Evolutionary conservation across 2,329 filamentous ascomycete genomes (phyloP).

Genomic region (Colletotrichum lentis): DNA sequence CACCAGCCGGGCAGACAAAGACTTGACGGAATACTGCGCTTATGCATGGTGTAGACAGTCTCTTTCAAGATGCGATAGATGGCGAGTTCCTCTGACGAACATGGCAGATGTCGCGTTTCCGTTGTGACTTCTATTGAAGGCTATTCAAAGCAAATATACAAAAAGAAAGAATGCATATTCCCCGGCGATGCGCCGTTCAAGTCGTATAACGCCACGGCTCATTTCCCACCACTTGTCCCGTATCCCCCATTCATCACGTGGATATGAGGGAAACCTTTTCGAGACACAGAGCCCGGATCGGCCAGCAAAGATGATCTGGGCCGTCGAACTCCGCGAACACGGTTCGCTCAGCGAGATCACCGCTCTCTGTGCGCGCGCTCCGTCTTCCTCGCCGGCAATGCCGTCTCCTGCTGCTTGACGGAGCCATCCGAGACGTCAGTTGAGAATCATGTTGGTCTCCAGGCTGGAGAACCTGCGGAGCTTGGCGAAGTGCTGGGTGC

Average conservation of each 20-base stretch:
- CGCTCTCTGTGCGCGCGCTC: not conserved
- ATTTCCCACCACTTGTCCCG: not conserved
- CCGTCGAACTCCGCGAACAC: rapidly evolving
- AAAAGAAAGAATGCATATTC: not conserved
- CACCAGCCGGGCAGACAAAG: no score
- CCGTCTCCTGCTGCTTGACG: not conserved
- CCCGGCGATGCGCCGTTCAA: not conserved
- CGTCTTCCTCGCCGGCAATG: not conserved
- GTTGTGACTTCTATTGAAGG: not conserved
- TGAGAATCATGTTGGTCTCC: constrained; percentile 41
- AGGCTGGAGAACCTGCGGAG: constrained; percentile 38
- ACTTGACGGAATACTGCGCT: no score
- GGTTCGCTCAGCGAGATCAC: not conserved
- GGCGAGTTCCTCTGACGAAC: not conserved
- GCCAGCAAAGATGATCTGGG: rapidly evolving
- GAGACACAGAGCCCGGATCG: not conserved
- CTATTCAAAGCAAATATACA: not conserved
- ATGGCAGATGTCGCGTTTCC: not conserved
- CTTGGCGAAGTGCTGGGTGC: constrained; percentile 47
- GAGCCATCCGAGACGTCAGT: constrained; percentile 23
- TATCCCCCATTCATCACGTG: no score
- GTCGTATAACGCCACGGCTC: not conserved
- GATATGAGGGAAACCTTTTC: no score
- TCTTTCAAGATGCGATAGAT: not conserved
- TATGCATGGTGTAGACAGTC: no score